phyloP scores from a whole-genome alignment of 352 stramenopile species.

The Globisporangium spiculum region DNA sequence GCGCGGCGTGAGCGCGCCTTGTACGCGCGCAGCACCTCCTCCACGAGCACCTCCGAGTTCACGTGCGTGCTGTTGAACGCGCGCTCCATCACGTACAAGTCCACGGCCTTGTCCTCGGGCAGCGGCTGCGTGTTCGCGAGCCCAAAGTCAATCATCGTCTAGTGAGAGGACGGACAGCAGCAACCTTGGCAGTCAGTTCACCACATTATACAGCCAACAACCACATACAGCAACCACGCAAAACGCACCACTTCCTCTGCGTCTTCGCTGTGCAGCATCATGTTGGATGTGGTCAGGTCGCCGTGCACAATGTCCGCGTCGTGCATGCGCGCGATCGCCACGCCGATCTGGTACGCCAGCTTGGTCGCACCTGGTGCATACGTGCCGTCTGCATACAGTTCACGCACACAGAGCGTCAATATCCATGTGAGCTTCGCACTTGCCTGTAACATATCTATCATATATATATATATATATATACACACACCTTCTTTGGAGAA shows the following conservation, averaged over 20 bases:
- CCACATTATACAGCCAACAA: too few relatives aligned
- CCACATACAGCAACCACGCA: too few relatives aligned
- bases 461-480: too few relatives aligned
- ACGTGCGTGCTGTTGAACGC: conserved; percentile 90
- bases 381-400: conserved; percentile 24
- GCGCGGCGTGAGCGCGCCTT: conserved; percentile 71
- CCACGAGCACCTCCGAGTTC: conserved; percentile 79
- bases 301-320: conserved; percentile 91
- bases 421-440: neutral
- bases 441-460: too few relatives aligned
- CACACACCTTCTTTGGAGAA: conserved; percentile 42
- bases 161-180: conserved; percentile 6
- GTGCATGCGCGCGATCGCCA: conserved; percentile 91
- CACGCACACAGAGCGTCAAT: neutral
- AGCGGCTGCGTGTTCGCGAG: conserved; percentile 80
- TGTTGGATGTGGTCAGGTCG: conserved; percentile 93
- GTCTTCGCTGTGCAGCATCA: conserved; percentile 84
- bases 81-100: conserved; percentile 93
- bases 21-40: conserved; percentile 85
- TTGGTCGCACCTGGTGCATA: conserved; percentile 36
- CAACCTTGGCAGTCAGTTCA: neutral
- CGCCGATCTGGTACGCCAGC: conserved; percentile 83
- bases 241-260: conserved; percentile 47
- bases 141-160: conserved; percentile 87
- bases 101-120: conserved; percentile 90